Conservation (phyloP, 2,329 filamentous ascomycete species). For the Colletotrichum orbiculare region DNA sequence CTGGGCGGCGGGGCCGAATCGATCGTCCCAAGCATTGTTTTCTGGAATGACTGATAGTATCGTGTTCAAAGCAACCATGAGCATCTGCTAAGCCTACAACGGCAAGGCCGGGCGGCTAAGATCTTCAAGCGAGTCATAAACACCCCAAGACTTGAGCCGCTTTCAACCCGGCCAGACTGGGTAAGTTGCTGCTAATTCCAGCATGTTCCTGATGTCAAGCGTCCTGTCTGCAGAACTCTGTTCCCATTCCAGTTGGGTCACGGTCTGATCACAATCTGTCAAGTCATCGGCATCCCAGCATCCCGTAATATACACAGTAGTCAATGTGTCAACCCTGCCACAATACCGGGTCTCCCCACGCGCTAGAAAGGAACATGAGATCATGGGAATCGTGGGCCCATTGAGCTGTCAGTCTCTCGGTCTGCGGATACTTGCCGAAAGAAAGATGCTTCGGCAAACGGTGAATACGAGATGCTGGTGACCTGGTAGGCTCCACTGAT, state of each 20-base stretch:
- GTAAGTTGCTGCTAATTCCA: conserved; percentile 9
- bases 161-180: background rate
- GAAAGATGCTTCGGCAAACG: conserved; percentile 15
- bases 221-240: conserved; percentile 1
- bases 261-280: background rate
- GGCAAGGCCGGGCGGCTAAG: background rate
- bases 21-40: conserved; percentile 12
- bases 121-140: no score
- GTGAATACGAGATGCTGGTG: conserved; percentile 23
- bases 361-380: conserved; percentile 24
- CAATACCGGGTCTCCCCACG: conserved; percentile 16
- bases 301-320: background rate
- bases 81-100: background rate
- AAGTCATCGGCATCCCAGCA: background rate
- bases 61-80: conserved; percentile 1
- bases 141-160: no score
- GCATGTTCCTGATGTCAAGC: conserved; percentile 24
- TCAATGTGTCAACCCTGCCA: conserved; percentile 6
- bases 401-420: conserved; percentile 25
- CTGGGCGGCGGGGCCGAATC: conserved; percentile 12
- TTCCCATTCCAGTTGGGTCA: conserved; percentile 1
- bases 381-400: conserved; percentile 21
- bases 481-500: conserved; percentile 21
- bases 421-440: conserved; percentile 6
- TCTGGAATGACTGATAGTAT: no score